Evolutionary conservation across 768 basidiomycete genomes (phyloP), one percentile per base, ranked within the genome.

Genomic region (Mrakia frigida): DNA sequence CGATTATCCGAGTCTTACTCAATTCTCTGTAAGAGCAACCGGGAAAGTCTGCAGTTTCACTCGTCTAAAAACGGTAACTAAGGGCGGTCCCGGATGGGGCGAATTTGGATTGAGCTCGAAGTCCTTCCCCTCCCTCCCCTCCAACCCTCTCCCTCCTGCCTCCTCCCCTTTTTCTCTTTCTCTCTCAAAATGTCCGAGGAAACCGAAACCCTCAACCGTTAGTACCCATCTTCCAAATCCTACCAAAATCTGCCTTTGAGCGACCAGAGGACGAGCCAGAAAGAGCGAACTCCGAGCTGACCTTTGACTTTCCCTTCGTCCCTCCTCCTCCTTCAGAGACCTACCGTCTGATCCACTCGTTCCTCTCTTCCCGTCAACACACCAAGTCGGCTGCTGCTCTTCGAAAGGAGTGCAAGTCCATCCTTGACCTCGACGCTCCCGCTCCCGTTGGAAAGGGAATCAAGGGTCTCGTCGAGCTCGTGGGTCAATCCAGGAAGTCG

Each of bases 291-390:
- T 13, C 43, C 11, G 9, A 31, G 43, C 46, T 70, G 46, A 46
- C 69, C 50, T 52, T 33, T 43, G 16, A 41, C 43, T n/a, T 46
- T n/a, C 43, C 23, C 61, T 31, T 46, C n/a, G 56, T 33, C 46
- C 61, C 74, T 28, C n/a, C 35, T n/a, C 14, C 46, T n/a, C 56
- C 21, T 31, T 3, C 75, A 93, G 92, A 86, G 33, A 90, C 91
- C 6, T 94, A 93, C 85, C 87, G 88, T 79, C 84, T 92, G 70
- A 89, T 94, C 76, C 87, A 92, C 81, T 85, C 88, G 13, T 94
- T 94, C 84, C 86, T 94, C 52, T 85, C 83, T 76, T 87, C 88
- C 80, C 88, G 87, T 67, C 86, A 87, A 0, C 90, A 93, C 82
- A 81, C 82, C 41, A 92, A 92, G 80, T 90, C 88, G 11, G 92